These are phyloP conservation scores for Aureobasidium sp. DNA, from an alignment of 2,329 filamentous ascomycete genomes.

Conservation along the genomic window DNA sequence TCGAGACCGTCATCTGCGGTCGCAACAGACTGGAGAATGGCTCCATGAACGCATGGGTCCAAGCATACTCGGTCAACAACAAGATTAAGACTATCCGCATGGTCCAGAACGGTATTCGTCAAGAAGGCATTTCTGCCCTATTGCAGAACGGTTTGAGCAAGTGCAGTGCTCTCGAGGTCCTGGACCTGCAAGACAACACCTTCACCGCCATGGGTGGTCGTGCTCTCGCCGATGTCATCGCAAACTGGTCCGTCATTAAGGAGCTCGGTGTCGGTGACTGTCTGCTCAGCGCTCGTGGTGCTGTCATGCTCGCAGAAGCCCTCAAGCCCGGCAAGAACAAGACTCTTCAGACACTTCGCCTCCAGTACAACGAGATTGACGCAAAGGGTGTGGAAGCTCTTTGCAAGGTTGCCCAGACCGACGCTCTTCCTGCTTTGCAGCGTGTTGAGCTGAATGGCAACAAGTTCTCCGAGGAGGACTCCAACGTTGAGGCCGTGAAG, in stretches of 20 bases:
- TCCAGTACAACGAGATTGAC: slow-evolving; percentile 95
- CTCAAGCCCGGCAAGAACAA: slow-evolving; percentile 67
- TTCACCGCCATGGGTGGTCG: slow-evolving; percentile 76
- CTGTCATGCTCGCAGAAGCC: slow-evolving; percentile 62
- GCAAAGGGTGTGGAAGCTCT: slow-evolving; percentile 64
- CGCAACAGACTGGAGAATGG: slow-evolving; percentile 93
- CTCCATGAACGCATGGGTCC: slow-evolving; percentile 92
- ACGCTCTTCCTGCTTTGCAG: slow-evolving; percentile 63
- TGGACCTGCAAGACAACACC: slow-evolving; percentile 96
- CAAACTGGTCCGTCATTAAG: slow-evolving; percentile 63
- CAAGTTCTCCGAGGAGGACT: slow-evolving; percentile 82
- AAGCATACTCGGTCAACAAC: slow-evolving; percentile 70
- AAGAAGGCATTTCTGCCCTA: slow-evolving; percentile 80
- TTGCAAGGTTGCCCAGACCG: slow-evolving; percentile 55
- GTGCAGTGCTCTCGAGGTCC: slow-evolving; percentile 58
- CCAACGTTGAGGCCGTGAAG: slow-evolving; percentile 58
- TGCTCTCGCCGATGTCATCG: slow-evolving; percentile 67
- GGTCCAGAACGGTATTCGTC: slow-evolving; percentile 95
- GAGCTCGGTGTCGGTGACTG: slow-evolving; percentile 90
- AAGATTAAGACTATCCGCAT: slow-evolving; percentile 84
- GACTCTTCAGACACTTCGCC: slow-evolving; percentile 69
- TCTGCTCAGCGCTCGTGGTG: slow-evolving; percentile 69
- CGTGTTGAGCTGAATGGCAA: slow-evolving; percentile 94
- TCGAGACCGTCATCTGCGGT: slow-evolving; percentile 96
- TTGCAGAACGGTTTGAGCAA: slow-evolving; percentile 70